Conservation (phyloP, 371 early-diverging fungal genomes). For the Zopfochytrium polystomum region DNA sequence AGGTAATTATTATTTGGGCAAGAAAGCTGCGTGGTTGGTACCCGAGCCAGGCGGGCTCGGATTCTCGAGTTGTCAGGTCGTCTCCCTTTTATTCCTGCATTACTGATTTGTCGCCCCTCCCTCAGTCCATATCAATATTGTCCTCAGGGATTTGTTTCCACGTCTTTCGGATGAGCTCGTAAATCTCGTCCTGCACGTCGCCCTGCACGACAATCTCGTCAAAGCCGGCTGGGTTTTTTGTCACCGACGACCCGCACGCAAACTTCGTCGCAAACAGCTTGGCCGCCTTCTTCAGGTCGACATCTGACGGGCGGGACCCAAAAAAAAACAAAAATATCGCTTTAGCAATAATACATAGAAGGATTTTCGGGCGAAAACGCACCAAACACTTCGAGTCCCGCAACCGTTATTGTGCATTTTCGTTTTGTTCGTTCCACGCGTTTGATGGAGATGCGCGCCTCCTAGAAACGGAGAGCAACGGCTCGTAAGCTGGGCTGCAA, state of each 20-base stretch:
- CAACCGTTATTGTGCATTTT: slow-evolving; percentile 78
- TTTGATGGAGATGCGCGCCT: slow-evolving; percentile 61
- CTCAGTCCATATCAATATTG: slow-evolving; percentile 2
- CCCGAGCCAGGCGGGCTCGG: too few species aligned
- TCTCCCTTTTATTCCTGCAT: too few species aligned
- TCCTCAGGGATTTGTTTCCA: slow-evolving; percentile 19
- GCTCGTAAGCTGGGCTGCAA: not conserved
- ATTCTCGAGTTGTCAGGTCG: too few species aligned
- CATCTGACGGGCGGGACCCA: slow-evolving; percentile 48
- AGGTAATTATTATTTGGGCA: too few species aligned
- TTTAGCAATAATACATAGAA: not conserved
- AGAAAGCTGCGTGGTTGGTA: too few species aligned
- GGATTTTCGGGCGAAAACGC: not conserved
- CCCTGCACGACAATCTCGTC: slow-evolving; percentile 96
- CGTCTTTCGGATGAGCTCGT: slow-evolving; percentile 39
- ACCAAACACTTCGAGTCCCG: slow-evolving; percentile 74
- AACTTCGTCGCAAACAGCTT: slow-evolving; percentile 89
- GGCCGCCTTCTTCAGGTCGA: slow-evolving; percentile 91
- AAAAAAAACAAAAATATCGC: not conserved
- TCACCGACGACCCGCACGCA: slow-evolving; percentile 88
- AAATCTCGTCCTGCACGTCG: slow-evolving; percentile 79
- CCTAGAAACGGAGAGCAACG: slow-evolving; percentile 1
- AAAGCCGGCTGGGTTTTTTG: slow-evolving; percentile 82
- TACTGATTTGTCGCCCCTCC: too few species aligned
- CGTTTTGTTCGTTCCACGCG: slow-evolving; percentile 84